phyloP scores from a whole-genome alignment of 176 grass and related monocot genomes.

The Juncus inflexus region DNA sequence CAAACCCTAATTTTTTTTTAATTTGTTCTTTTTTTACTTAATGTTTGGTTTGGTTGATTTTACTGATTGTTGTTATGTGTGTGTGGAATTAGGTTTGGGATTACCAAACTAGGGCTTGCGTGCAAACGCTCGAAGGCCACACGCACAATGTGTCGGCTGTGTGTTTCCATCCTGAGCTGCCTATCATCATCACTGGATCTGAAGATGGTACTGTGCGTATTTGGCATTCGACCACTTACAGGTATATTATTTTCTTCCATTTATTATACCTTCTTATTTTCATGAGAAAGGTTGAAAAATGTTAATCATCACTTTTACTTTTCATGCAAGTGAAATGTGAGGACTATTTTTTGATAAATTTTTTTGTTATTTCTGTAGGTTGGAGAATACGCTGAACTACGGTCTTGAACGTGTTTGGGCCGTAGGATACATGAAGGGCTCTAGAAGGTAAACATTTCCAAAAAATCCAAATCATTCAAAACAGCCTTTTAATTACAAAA shows the following conservation, averaged over 20 bases:
- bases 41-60: slow-evolving; percentile 17
- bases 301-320: not conserved
- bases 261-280: not conserved
- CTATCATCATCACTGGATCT: slow-evolving; percentile 96
- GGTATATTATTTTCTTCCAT: slow-evolving; percentile 36
- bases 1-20: not conserved
- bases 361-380: slow-evolving; percentile 50
- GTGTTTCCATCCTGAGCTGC: slow-evolving; percentile 97
- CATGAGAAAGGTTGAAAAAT: not conserved
- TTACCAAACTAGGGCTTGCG: slow-evolving; percentile 98
- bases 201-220: slow-evolving; percentile 96
- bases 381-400: slow-evolving; percentile 97
- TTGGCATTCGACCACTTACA: slow-evolving; percentile 98
- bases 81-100: slow-evolving; percentile 85
- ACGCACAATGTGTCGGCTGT: slow-evolving; percentile 98
- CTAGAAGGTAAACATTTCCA: slow-evolving; percentile 63
- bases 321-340: not conserved
- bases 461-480: not conserved
- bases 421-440: slow-evolving; percentile 92
- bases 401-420: slow-evolving; percentile 98
- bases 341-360: slow-evolving; percentile 17
- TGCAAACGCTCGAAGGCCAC: slow-evolving; percentile 98
- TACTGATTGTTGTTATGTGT: not conserved
- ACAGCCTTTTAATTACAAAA: too few species aligned
- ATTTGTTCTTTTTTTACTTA: slow-evolving; percentile 16